Evolutionary conservation across 768 basidiomycete species (phyloP).

Genomic region (Scleroderma citrinum): DNA sequence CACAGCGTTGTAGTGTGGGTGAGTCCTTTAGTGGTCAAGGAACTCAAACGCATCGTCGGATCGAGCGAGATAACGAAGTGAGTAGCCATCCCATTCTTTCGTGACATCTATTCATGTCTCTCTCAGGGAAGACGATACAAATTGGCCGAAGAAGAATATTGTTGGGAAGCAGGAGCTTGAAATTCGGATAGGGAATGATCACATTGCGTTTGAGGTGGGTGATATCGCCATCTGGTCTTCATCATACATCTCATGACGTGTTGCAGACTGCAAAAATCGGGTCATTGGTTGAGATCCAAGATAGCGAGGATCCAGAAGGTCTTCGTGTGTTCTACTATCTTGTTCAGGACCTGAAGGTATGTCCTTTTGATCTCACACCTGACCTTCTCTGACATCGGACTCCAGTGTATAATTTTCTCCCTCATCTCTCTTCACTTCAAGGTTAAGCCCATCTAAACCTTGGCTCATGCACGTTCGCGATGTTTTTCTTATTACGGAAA

Average conservation of each 20-base stretch:
- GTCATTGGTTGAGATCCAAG: constrained; percentile 92
- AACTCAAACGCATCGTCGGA: constrained; percentile 91
- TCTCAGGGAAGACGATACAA: constrained; percentile 90
- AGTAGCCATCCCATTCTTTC: neutral
- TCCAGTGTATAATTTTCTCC: constrained; percentile 94
- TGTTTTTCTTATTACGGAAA: neutral
- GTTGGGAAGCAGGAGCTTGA: constrained; percentile 98
- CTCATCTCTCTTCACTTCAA: constrained; percentile 99
- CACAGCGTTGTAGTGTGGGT: constrained; percentile 71
- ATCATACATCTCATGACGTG: neutral
- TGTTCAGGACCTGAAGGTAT: constrained; percentile 92
- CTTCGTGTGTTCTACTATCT: constrained; percentile 98
- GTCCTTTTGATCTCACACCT: constrained; percentile 10
- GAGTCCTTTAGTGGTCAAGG: constrained; percentile 85
- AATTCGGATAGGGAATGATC: constrained; percentile 88
- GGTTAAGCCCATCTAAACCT: constrained; percentile 89
- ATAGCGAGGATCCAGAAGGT: constrained; percentile 96
- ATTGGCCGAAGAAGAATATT: constrained; percentile 99
- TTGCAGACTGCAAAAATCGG: constrained; percentile 95
- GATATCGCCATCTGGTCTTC: neutral
- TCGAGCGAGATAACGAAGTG: constrained; percentile 93
- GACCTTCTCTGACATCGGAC: neutral
- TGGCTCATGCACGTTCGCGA: neutral
- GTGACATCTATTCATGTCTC: too few relatives aligned
- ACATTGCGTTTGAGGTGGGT: constrained; percentile 92